Base-by-base conservation (phyloP, 2,329 filamentous ascomycete genomes). In the Fusarium sp. region DNA sequence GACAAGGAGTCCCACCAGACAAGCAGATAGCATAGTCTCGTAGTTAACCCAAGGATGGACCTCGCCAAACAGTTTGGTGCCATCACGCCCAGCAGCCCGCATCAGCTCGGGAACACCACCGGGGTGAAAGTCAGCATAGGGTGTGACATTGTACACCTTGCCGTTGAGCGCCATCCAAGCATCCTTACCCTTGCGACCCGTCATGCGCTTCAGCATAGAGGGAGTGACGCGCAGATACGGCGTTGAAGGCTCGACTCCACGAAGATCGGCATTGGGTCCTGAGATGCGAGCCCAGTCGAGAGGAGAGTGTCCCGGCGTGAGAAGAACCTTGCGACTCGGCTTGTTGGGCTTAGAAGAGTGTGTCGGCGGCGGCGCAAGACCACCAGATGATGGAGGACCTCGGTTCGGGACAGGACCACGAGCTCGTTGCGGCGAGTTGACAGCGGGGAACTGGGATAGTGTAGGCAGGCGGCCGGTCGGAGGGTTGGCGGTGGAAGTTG, bases 261-360 rank as follows among this genome's bases (percentile, higher is more conserved):
- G 90, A 26, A 94, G 87, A 67, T 93, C 90, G 30, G 87, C 84
- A 30, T 81, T 82, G 3, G 90, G 89, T 21, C 85, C 84, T 2
- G 89, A 87, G 2, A 97, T 87, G 8, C 91, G 89, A 14, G 96
- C 96, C 96, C 96, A 99, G 86, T 99, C 96, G 14, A 99, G 89
- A 0, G 96, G 95, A 4, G 93, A 97, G 83, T 95, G 94, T 31
- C 96, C 95, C 0, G 96, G 96, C n/a, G 90, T 87, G 7, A 99
- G 88, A 11, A 91, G 85, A 7, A 98, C 92, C 76, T 95, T 92
- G 79, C 86, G 88, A 13, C 84, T 87, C 7, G 86, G 85, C 75
- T 88, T 89, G 25, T 80, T 67, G 3, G 88, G 86, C 61, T 83
- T 84, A 43, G 81, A 77, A 31, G 79, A 81, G 75, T 85, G 86